These are phyloP conservation scores for Smittium mucronatum DNA, from an alignment of 371 early-diverging fungal species.

Conservation along the genomic window DNA sequence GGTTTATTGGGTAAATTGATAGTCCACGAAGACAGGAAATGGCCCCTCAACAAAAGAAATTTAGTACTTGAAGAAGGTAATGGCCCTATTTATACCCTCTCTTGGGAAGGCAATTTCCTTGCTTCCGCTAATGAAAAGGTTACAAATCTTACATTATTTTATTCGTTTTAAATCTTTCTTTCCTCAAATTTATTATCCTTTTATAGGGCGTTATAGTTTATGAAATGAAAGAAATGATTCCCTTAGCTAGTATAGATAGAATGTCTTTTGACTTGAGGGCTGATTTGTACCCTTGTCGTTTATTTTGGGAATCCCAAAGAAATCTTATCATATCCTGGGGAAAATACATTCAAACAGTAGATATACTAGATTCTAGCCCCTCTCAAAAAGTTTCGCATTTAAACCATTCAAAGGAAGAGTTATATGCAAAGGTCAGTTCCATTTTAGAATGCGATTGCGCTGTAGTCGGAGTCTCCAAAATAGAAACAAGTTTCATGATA, in stretches of 20 bases:
- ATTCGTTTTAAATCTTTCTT: neutral
- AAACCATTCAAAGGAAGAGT: neutral
- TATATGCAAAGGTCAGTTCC: neutral
- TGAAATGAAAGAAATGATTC: conserved; percentile 44
- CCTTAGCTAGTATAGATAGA: conserved; percentile 34
- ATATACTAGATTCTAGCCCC: conserved; percentile 25
- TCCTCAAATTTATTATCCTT: neutral
- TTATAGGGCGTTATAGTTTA: conserved; percentile 65
- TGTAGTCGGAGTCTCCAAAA: conserved; percentile 4
- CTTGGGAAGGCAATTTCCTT: conserved; percentile 69
- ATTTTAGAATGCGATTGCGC: conserved; percentile 9
- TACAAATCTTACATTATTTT: neutral
- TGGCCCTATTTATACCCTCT: conserved; percentile 72
- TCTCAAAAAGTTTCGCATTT: conserved; percentile 8
- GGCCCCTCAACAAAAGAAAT: conserved; percentile 44
- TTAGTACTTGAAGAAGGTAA: conserved; percentile 66
- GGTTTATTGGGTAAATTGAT: conserved; percentile 79
- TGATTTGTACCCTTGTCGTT: conserved; percentile 71
- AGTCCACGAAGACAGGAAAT: conserved; percentile 47
- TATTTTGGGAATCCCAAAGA: conserved; percentile 70
- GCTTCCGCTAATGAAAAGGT: conserved; percentile 84
- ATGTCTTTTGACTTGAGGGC: conserved; percentile 65
- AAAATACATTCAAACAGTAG: conserved; percentile 71
- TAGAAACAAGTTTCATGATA: conserved; percentile 11
- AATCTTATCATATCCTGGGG: conserved; percentile 88